Evolutionary conservation across 495 filamentous ascomycete species (phyloP).

Genomic region (Podospora appendiculata): DNA sequence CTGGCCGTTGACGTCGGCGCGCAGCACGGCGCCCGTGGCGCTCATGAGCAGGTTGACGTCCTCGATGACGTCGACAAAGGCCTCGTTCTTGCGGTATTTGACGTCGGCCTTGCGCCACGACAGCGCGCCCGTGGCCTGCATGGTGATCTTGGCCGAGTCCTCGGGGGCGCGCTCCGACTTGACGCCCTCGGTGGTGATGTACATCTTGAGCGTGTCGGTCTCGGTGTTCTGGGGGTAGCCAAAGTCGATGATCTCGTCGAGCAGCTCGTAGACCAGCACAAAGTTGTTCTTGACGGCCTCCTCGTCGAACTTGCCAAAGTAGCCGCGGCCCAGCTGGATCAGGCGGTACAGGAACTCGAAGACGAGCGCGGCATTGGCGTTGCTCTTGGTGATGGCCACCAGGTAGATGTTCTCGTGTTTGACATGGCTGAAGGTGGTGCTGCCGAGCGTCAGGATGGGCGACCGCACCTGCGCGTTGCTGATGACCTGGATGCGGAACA

Average conservation of each 20-base stretch:
- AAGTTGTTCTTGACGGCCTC: constrained; percentile 99
- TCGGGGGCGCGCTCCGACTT: constrained; percentile 88
- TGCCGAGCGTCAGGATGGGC: constrained; percentile 93
- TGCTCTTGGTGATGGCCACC: constrained; percentile 96
- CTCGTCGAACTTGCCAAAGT: constrained; percentile 99
- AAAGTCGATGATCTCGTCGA: constrained; percentile 98
- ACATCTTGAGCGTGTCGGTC: constrained; percentile 98
- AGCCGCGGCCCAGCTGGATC: constrained; percentile 81
- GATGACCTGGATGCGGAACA: constrained; percentile 99
- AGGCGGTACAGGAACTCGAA: constrained; percentile 97
- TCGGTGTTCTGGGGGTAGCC: constrained; percentile 99
- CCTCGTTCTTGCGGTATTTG: constrained; percentile 99
- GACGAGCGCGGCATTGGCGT: constrained; percentile 96
- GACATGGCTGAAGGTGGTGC: constrained; percentile 98
- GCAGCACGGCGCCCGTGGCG: constrained; percentile 86
- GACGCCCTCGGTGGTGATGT: constrained; percentile 99
- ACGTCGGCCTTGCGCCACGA: constrained; percentile 97
- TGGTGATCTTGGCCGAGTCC: constrained; percentile 94
- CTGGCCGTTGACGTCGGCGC: constrained; percentile 94
- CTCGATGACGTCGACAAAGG: constrained; percentile 98
- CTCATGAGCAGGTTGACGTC: constrained; percentile 99
- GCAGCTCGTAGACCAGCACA: constrained; percentile 93
- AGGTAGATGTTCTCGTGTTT: constrained; percentile 99
- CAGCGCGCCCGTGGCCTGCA: constrained; percentile 95
- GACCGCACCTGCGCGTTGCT: constrained; percentile 97